Evolutionary conservation across 768 basidiomycete species (phyloP), one percentile per base, ranked within the genome.

Genomic region (Agaricus subrufescens): DNA sequence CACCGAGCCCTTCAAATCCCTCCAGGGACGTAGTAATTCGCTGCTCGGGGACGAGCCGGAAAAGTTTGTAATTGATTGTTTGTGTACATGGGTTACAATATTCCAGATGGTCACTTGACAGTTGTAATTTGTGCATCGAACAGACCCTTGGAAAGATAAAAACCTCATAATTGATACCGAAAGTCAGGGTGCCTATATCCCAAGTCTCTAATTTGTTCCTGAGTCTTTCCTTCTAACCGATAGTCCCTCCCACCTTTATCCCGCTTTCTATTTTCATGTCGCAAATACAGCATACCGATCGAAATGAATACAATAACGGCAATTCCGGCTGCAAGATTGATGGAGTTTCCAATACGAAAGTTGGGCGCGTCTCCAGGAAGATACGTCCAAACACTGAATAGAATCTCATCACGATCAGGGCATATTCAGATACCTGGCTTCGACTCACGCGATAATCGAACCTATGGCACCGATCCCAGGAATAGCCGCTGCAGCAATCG

Each of bases 141-240:
- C 19, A 19, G 19, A 19, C 19, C 19, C 19, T 19, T 19, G 19
- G 19, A 19, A 19, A 19, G 19, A 19, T 19, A 34, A 31, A 34
- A 34, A 8, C 4, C 11, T 34, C 34, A 34, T 34, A 34, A 34
- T 57, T 77, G 77, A 53, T 76, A 80, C 11, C 73, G 67, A 63
- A 76, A 80, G 5, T 62, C 59, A 8, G 78, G 78, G 64, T 80
- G 77, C 19, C 70, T 60, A 60, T 75, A 75, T 1, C 78, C 77
- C 46, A 80, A 60, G 43, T 74, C 59, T 50, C 70, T 67, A n/a
- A 75, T 62, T 52, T 79, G 73, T 39, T 72, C 63, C 31, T 54
- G 51, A 0, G 67, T 70, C 61, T 73, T 76, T 0, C 72, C 73
- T 34, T 70, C 66, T 23, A 79, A 48, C 29, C 76, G 69, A 58